Evolutionary conservation across 495 filamentous ascomycete genomes (phyloP).

Genomic region (Penicillium roqueforti): DNA sequence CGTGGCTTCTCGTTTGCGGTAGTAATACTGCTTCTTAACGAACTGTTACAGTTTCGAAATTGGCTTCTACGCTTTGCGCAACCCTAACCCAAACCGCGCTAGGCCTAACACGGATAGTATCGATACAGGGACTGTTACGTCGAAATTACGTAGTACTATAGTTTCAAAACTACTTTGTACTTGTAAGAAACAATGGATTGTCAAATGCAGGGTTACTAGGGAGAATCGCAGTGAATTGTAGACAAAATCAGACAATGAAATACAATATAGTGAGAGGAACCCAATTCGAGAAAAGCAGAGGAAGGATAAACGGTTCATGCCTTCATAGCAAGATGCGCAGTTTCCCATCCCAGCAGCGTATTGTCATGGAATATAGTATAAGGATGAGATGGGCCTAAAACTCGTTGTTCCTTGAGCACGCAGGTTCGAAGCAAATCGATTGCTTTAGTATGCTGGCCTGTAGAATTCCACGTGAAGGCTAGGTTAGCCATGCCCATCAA

Average conservation of each 20-base stretch:
- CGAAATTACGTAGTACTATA: too few relatives aligned
- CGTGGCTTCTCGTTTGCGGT: slow-evolving; percentile 40
- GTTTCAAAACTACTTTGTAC: background rate
- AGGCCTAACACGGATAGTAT: too few relatives aligned
- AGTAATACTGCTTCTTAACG: too few relatives aligned
- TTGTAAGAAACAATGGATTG: slow-evolving; percentile 1
- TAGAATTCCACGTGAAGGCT: slow-evolving; percentile 5
- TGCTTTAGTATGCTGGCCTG: slow-evolving; percentile 1
- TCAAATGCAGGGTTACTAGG: background rate
- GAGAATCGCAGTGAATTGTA: background rate
- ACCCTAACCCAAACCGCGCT: too few relatives aligned
- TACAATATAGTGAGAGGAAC: background rate
- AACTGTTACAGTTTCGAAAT: too few relatives aligned
- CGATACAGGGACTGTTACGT: too few relatives aligned
- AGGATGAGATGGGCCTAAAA: slow-evolving; percentile 6
- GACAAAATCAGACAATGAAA: background rate
- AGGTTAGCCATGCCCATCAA: slow-evolving; percentile 9
- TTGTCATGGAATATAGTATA: background rate
- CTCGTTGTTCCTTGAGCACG: slow-evolving; percentile 6
- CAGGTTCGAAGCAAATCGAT: slow-evolving; percentile 7
- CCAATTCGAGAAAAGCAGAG: background rate
- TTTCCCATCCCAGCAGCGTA: slow-evolving; percentile 1
- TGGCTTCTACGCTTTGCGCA: too few relatives aligned
- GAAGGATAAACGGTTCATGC: background rate
- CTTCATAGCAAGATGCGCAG: background rate